Percentiles rank a stretch among this genome's conserved stretches.
These are phyloP conservation scores for Candida palmyrensis DNA, from an alignment of 805 yeast species.

Conservation along the genomic window DNA sequence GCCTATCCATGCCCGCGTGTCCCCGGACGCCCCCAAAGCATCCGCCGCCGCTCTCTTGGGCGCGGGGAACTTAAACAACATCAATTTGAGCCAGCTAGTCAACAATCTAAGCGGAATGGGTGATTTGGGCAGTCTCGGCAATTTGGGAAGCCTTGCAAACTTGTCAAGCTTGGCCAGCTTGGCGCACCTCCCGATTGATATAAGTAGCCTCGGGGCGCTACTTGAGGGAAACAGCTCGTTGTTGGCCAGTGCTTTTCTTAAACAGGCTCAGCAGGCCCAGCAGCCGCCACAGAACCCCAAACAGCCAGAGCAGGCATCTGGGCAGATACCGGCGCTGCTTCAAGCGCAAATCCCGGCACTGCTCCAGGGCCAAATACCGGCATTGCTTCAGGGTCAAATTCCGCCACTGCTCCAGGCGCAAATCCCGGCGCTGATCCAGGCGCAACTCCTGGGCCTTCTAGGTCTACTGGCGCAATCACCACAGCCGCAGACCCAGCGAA, in stretches of 20 bases:
- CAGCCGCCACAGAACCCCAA: slow-evolving; percentile 6
- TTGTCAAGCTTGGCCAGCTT: slow-evolving; percentile 36
- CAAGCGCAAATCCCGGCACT: slow-evolving; percentile 6
- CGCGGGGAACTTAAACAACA: slow-evolving; percentile 37
- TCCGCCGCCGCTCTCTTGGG: slow-evolving; percentile 10
- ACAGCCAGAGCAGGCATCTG: slow-evolving; percentile 14
- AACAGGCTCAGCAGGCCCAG: slow-evolving; percentile 6
- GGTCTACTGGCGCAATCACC: too few species aligned
- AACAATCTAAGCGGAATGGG: slow-evolving; percentile 32
- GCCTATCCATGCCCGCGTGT: slow-evolving; percentile 1
- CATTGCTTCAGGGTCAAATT: not conserved
- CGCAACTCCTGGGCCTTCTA: not conserved
- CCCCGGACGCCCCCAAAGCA: not conserved
- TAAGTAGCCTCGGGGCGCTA: slow-evolving; percentile 29
- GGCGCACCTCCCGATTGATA: slow-evolving; percentile 39
- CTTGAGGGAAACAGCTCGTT: slow-evolving; percentile 10
- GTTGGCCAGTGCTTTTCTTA: slow-evolving; percentile 5
- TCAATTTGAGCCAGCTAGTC: slow-evolving; percentile 38
- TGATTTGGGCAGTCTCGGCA: slow-evolving; percentile 30
- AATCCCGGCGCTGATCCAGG: not conserved
- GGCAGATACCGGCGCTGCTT: slow-evolving; percentile 6
- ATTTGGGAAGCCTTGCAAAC: slow-evolving; percentile 34
- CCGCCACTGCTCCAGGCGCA: too few species aligned
- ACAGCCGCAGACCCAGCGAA: not conserved
- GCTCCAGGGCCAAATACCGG: slow-evolving; percentile 4